These are phyloP conservation scores for Lagenaria siceraria DNA, from an alignment of 306 rosid genomes.

Conservation along the genomic window DNA sequence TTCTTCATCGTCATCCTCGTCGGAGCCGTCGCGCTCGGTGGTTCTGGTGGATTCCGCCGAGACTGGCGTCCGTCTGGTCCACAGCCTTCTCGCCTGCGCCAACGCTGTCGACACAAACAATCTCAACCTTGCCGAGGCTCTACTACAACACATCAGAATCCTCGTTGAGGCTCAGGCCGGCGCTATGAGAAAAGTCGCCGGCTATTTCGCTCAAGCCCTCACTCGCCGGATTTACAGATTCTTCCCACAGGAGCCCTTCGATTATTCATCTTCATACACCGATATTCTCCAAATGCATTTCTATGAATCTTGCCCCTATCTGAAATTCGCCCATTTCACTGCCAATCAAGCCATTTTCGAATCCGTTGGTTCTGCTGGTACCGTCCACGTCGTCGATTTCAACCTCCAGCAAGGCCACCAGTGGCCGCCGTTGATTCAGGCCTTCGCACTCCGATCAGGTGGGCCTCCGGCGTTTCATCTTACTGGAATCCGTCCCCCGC, in stretches of 20 bases:
- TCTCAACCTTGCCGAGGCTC: slow-evolving; percentile 44
- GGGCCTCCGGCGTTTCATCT: slow-evolving; percentile 70
- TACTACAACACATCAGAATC: slow-evolving; percentile 39
- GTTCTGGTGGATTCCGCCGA: slow-evolving; percentile 61
- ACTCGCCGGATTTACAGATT: slow-evolving; percentile 43
- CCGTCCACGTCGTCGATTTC: slow-evolving; percentile 79
- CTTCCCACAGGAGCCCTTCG: slow-evolving; percentile 30
- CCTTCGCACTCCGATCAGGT: slow-evolving; percentile 60
- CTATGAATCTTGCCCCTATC: slow-evolving; percentile 65
- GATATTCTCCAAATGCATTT: slow-evolving; percentile 71
- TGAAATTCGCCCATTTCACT: slow-evolving; percentile 85
- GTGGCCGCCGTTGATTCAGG: slow-evolving; percentile 88
- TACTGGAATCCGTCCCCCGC: slow-evolving; percentile 79
- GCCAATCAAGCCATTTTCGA: slow-evolving; percentile 87
- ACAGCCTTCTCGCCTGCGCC: slow-evolving; percentile 71
- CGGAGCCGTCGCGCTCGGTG: slow-evolving; percentile 42
- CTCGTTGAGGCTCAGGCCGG: slow-evolving; percentile 62
- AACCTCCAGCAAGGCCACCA: slow-evolving; percentile 79
- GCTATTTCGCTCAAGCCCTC: slow-evolving; percentile 53
- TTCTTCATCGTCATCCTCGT: not conserved
- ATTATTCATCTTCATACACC: slow-evolving; percentile 24
- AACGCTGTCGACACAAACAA: slow-evolving; percentile 60
- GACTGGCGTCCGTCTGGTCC: slow-evolving; percentile 70
- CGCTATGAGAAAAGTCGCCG: slow-evolving; percentile 70
- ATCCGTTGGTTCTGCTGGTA: slow-evolving; percentile 36